Evolutionary conservation across 1,139 yeast species (phyloP).

Genomic region (Sugiyamaella xylanicola): DNA sequence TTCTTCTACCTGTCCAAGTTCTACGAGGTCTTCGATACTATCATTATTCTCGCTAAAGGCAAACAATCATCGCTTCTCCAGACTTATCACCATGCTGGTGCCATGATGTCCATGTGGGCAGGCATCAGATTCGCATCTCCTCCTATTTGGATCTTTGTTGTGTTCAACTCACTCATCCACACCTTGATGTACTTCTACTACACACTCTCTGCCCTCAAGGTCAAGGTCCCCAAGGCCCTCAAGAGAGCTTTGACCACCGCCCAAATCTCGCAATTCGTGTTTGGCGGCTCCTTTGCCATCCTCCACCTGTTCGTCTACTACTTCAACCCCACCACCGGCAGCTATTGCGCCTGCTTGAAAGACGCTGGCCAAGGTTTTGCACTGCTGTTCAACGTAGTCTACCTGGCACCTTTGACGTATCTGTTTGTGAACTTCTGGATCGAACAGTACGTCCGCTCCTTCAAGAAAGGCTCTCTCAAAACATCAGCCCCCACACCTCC

Average conservation of each 20-base stretch:
- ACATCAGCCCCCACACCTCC: background rate
- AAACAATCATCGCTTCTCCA: slow-evolving; percentile 68
- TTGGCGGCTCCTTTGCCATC: slow-evolving; percentile 70
- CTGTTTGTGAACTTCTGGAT: slow-evolving; percentile 71
- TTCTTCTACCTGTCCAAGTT: slow-evolving; percentile 72
- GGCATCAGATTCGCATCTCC: slow-evolving; percentile 73
- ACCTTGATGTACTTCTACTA: slow-evolving; percentile 76
- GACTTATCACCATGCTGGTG: slow-evolving; percentile 80
- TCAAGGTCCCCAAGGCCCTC: slow-evolving; percentile 59
- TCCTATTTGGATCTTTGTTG: slow-evolving; percentile 81
- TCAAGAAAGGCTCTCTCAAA: slow-evolving; percentile 2
- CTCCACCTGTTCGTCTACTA: slow-evolving; percentile 64
- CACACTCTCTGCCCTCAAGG: slow-evolving; percentile 61
- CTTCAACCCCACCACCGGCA: slow-evolving; percentile 52
- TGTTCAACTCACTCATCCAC: slow-evolving; percentile 76
- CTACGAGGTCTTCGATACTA: slow-evolving; percentile 72
- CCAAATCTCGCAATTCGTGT: slow-evolving; percentile 69
- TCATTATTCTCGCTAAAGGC: slow-evolving; percentile 69
- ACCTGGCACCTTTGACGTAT: slow-evolving; percentile 70
- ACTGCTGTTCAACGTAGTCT: slow-evolving; percentile 60
- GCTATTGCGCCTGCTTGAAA: slow-evolving; percentile 56
- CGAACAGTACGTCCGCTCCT: slow-evolving; percentile 54
- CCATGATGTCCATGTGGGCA: slow-evolving; percentile 83
- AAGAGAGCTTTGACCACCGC: slow-evolving; percentile 65
- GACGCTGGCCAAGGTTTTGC: slow-evolving; percentile 68